These are phyloP conservation scores for Coemansia sp. DNA, from an alignment of 192 early-diverging fungal genomes.

Conservation along the genomic window DNA sequence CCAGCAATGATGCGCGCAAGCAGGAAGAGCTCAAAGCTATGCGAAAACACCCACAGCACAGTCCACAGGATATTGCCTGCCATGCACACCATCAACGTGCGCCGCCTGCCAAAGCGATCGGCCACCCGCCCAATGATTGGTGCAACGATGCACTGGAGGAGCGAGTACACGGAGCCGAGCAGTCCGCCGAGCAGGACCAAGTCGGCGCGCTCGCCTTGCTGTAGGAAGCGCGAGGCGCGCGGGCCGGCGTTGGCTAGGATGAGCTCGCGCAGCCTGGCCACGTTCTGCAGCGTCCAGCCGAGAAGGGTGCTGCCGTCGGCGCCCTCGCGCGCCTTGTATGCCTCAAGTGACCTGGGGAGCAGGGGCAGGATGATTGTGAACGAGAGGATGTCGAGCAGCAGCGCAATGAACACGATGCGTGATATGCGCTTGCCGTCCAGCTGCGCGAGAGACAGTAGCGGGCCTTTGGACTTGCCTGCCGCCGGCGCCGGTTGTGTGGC, in stretches of 20 bases:
- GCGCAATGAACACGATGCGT: constrained; percentile 68
- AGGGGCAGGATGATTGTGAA: constrained; percentile 98
- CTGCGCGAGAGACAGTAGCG: too few species aligned
- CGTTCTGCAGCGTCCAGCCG: constrained; percentile 25
- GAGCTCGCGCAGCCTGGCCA: constrained; percentile 13
- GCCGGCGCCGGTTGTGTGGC: constrained; percentile 14
- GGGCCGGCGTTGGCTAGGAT: constrained; percentile 16
- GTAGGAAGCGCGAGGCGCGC: constrained; percentile 33
- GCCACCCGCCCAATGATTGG: constrained; percentile 79
- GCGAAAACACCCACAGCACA: constrained; percentile 85
- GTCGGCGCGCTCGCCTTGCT: constrained; percentile 38
- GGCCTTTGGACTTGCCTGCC: too few species aligned
- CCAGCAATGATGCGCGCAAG: constrained; percentile 84
- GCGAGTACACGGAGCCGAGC: constrained; percentile 89
- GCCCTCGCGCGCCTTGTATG: constrained; percentile 66
- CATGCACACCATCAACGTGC: constrained; percentile 83
- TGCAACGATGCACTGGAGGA: constrained; percentile 84
- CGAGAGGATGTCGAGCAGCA: constrained; percentile 92
- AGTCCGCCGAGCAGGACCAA: constrained; percentile 88
- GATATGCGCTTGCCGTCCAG: constrained; percentile 30
- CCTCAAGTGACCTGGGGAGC: constrained; percentile 83
- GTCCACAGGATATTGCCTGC: constrained; percentile 89
- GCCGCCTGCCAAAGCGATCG: constrained; percentile 78
- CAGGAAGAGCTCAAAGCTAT: constrained; percentile 81
- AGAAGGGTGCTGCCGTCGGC: constrained; percentile 34